Evolutionary conservation across 495 filamentous ascomycete species (phyloP).

Genomic region (Choiromyces venosus): DNA sequence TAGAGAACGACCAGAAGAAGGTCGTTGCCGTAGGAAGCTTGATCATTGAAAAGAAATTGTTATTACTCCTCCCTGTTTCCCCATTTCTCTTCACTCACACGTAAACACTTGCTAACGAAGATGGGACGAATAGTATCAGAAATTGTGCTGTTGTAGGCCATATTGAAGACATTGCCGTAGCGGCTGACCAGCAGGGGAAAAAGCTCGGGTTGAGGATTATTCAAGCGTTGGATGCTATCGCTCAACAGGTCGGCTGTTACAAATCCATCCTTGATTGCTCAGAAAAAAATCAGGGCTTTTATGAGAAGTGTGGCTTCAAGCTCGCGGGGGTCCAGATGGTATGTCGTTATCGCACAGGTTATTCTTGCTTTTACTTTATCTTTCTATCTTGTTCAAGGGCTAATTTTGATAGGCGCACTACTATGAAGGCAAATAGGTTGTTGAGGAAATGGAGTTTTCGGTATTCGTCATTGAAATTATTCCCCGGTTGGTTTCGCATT

Average conservation of each 20-base stretch:
- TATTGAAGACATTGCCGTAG: conserved; percentile 96
- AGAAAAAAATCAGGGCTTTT: conserved; percentile 91
- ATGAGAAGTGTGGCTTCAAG: conserved; percentile 95
- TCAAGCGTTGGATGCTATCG: conserved; percentile 72
- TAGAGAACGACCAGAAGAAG: conserved; percentile 60
- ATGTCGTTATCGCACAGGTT: conserved; percentile 2
- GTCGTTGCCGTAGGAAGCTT: conserved; percentile 84
- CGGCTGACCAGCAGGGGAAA: conserved; percentile 91
- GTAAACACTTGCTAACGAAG: background rate
- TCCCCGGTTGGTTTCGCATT: background rate
- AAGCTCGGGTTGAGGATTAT: conserved; percentile 90
- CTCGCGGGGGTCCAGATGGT: conserved; percentile 91
- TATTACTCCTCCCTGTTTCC: conserved; percentile 34
- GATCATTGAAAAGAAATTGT: conserved; percentile 83
- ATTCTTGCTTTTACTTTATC: background rate
- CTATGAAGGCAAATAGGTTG: conserved; percentile 32
- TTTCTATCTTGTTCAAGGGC: conserved; percentile 2
- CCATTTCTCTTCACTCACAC: background rate
- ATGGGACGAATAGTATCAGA: conserved; percentile 54
- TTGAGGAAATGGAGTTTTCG: background rate
- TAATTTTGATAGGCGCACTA: conserved; percentile 34
- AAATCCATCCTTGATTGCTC: conserved; percentile 67
- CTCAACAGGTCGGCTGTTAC: conserved; percentile 42
- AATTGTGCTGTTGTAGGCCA: conserved; percentile 77
- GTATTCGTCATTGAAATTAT: background rate